A percentile compares a stretch with the other conserved stretches of the same genome.
These are phyloP conservation scores for Sanguinoderma infundibulare DNA, from an alignment of 1,284 basidiomycete species.

Conservation along the genomic window DNA sequence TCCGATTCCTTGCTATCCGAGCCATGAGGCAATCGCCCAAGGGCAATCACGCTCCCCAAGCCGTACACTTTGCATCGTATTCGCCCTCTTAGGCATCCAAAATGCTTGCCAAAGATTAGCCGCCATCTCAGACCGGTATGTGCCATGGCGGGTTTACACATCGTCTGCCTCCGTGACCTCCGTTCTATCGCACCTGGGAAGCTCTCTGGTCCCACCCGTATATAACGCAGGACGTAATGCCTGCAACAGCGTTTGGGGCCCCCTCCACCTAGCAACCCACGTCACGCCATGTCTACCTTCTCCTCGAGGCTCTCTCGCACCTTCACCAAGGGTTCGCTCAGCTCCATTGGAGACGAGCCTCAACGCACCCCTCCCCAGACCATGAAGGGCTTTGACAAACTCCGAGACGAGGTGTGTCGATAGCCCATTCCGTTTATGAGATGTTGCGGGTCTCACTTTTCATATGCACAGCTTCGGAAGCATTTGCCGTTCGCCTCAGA, in stretches of 20 bases:
- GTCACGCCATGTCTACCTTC: conserved; percentile 6
- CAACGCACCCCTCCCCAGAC: neutral
- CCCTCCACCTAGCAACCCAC: neutral
- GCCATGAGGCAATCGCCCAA: neutral
- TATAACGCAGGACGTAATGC: neutral
- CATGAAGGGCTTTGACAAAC: conserved; percentile 43
- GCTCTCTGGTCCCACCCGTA: neutral
- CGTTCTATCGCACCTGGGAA: neutral
- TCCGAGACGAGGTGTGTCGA: conserved; percentile 49
- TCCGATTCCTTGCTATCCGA: too few relatives aligned
- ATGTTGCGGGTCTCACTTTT: neutral
- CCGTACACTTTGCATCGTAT: neutral
- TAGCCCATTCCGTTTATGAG: conserved; percentile 7
- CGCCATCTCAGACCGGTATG: neutral
- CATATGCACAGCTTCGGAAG: conserved; percentile 47
- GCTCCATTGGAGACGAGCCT: neutral
- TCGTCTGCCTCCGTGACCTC: neutral
- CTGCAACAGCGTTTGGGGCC: neutral
- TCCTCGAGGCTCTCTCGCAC: conserved; percentile 2
- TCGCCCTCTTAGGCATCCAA: neutral
- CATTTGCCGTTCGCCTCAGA: conserved; percentile 43
- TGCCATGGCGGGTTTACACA: neutral
- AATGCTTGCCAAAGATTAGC: neutral
- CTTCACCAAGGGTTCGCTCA: neutral
- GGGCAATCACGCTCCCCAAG: too few relatives aligned